These are phyloP conservation scores for Kwoniella heveanensis DNA, from an alignment of 768 basidiomycete genomes.

Conservation along the genomic window DNA sequence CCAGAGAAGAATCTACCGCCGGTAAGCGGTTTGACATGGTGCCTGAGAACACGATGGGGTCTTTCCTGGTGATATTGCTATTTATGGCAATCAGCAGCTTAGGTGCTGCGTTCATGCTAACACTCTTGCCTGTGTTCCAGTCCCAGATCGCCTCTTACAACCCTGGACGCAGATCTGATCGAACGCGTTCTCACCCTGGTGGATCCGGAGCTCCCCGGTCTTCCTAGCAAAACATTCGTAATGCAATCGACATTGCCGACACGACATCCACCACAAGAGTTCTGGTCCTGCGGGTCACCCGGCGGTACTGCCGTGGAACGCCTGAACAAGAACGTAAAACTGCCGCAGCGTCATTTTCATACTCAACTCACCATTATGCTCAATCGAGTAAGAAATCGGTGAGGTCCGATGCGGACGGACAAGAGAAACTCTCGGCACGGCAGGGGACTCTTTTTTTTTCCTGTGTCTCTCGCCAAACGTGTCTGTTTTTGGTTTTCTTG, in stretches of 20 bases:
- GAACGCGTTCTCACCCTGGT: not conserved
- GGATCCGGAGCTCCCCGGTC: too few species aligned
- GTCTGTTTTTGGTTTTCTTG: not conserved
- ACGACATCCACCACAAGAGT: too few species aligned
- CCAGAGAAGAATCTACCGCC: not conserved
- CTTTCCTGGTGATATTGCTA: not conserved
- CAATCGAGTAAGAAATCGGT: too few species aligned
- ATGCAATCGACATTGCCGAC: not conserved
- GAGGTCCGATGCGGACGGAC: too few species aligned
- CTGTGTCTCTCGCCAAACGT: not conserved
- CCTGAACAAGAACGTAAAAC: not conserved
- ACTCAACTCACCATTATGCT: too few species aligned
- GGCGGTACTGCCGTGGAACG: not conserved
- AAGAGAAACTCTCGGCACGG: too few species aligned
- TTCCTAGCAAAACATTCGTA: not conserved
- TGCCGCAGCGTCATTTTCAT: not conserved
- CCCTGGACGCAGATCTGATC: not conserved
- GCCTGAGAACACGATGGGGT: not conserved
- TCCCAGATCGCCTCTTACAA: too few species aligned
- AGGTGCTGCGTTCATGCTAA: too few species aligned
- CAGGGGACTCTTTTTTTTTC: slow-evolving; percentile 1
- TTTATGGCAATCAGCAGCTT: not conserved
- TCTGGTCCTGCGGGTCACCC: not conserved
- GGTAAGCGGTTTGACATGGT: slow-evolving; percentile 1
- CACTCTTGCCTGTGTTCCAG: too few species aligned